Evolutionary conservation across 2,329 filamentous ascomycete species (phyloP).

Genomic region (Aspergillus brunneoviolaceus): DNA sequence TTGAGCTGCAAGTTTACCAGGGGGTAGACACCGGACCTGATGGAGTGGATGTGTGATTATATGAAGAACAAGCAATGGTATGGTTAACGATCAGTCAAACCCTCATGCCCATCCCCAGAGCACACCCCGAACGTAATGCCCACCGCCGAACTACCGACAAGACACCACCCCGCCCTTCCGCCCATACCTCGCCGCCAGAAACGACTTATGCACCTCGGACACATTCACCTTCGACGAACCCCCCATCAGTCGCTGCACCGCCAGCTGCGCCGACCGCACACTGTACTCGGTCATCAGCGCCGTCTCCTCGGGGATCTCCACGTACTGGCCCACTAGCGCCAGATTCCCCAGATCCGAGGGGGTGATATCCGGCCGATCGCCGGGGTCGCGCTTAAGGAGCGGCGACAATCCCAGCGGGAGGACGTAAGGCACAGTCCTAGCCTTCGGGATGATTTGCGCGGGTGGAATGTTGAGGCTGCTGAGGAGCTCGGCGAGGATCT

Average conservation of each 20-base stretch:
- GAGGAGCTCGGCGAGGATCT: conserved; percentile 43
- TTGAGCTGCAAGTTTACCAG: too few species aligned
- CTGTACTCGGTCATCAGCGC: conserved; percentile 45
- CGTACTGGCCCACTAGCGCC: conserved; percentile 45
- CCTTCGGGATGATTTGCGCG: conserved; percentile 27
- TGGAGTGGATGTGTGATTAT: too few species aligned
- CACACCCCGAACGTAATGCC: too few species aligned
- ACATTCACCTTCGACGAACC: neutral
- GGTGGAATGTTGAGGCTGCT: conserved; percentile 39
- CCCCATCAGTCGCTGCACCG: conserved; percentile 34
- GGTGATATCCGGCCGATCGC: conserved; percentile 43
- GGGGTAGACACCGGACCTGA: too few species aligned
- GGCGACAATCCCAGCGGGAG: conserved; percentile 44
- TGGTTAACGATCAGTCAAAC: too few species aligned
- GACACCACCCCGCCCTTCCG: neutral
- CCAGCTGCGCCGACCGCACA: conserved; percentile 37
- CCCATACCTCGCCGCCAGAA: neutral
- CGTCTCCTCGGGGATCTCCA: conserved; percentile 41
- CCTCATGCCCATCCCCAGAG: too few species aligned
- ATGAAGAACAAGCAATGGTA: too few species aligned
- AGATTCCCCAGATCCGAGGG: conserved; percentile 40
- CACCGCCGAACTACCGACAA: too few species aligned
- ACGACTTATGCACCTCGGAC: conserved; percentile 10
- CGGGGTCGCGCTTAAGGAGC: conserved; percentile 35
- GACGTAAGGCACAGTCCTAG: conserved; percentile 39